phyloP scores from a whole-genome alignment of 2,329 filamentous ascomycete genomes.

The Ophiognomonia clavigignenti-juglandacearum region DNA sequence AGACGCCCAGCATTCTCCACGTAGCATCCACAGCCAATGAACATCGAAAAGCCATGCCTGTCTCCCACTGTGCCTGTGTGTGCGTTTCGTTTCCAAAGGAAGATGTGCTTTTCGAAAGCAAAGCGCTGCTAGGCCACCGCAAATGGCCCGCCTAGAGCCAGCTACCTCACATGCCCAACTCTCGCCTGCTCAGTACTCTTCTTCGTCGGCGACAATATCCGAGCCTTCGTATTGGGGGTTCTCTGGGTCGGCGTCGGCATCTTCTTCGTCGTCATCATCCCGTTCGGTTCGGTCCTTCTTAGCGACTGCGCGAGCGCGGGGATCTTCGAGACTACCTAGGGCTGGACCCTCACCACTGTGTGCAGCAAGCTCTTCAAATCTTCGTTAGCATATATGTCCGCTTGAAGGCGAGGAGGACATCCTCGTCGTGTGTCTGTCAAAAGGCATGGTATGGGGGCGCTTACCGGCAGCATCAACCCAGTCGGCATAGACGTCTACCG shows the following conservation, averaged over 20 bases:
- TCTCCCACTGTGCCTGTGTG: too few species aligned
- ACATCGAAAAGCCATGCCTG: too few species aligned
- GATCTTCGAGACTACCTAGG: constrained; percentile 5
- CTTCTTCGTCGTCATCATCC: constrained; percentile 32
- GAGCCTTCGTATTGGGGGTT: constrained; percentile 53
- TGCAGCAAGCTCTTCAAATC: not conserved
- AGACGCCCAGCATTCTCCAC: too few species aligned
- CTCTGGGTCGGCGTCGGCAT: constrained; percentile 45
- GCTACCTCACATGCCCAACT: too few species aligned
- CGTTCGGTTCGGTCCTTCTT: constrained; percentile 20
- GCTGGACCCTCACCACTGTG: constrained; percentile 6
- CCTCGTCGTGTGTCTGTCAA: not conserved
- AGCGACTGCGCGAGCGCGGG: not conserved
- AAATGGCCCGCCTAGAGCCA: not conserved
- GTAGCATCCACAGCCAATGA: too few species aligned
- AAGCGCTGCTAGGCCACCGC: not conserved
- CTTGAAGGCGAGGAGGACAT: not conserved
- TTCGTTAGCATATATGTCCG: not conserved
- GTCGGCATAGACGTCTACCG: constrained; percentile 94
- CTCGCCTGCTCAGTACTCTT: constrained; percentile 44
- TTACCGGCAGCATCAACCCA: constrained; percentile 85
- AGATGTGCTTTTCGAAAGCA: too few species aligned
- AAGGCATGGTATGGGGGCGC: constrained; percentile 15
- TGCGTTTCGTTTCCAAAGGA: too few species aligned
- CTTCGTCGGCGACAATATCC: constrained; percentile 48